phyloP scores from a whole-genome alignment of 116 monocot genomes.

The Posidonia oceanica region DNA sequence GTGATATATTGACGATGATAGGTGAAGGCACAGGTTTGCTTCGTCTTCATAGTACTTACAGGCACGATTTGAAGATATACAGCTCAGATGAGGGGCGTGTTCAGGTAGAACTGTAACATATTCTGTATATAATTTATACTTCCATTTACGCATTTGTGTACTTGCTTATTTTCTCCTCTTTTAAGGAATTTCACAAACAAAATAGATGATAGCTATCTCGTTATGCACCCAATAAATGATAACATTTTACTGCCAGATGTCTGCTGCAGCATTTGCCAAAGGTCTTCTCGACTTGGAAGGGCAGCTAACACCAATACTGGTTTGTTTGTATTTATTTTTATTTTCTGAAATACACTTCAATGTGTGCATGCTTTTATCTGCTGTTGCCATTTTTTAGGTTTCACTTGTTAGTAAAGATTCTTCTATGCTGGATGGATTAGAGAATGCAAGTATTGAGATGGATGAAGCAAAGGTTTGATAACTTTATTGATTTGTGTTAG shows the following conservation, averaged over 20 bases:
- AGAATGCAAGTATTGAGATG: conserved; percentile 92
- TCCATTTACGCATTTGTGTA: background rate
- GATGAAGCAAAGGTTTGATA: conserved; percentile 77
- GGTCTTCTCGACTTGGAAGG: conserved; percentile 99
- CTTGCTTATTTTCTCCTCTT: background rate
- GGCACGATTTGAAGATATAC: conserved; percentile 98
- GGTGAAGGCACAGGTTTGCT: conserved; percentile 98
- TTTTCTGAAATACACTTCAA: background rate
- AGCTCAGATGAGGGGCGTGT: conserved; percentile 99
- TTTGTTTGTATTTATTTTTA: conserved; percentile 16
- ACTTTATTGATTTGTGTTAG: too few relatives aligned
- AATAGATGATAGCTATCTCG: background rate
- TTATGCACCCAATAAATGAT: background rate
- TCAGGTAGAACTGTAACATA: conserved; percentile 39
- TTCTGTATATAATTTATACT: background rate
- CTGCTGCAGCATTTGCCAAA: conserved; percentile 99
- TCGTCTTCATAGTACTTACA: conserved; percentile 96
- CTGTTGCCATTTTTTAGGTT: conserved; percentile 36
- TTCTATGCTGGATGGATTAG: conserved; percentile 98
- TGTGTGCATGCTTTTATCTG: background rate
- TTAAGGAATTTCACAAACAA: too few relatives aligned
- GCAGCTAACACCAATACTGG: conserved; percentile 93
- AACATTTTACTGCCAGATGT: conserved; percentile 51
- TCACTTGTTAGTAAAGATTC: conserved; percentile 99
- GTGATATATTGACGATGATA: conserved; percentile 12